Conservation (phyloP, 1,284 basidiomycete species). For the Puccinia coronata region DNA sequence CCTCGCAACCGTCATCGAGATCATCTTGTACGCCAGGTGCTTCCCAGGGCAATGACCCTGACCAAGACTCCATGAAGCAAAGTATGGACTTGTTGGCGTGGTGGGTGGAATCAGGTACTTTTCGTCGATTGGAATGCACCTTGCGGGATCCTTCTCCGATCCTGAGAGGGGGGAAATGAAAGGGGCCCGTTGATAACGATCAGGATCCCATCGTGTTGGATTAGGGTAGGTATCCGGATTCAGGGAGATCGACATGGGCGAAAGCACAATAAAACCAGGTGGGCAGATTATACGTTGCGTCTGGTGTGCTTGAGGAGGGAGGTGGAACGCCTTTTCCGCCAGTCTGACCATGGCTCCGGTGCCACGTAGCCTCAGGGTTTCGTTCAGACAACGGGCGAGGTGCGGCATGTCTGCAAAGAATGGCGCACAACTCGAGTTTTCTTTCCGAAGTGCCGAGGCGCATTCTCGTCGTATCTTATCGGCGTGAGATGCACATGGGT, state of each 20-base stretch:
- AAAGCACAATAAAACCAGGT: slow-evolving; percentile 42
- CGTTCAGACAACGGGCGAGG: slow-evolving; percentile 39
- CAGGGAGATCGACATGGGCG: slow-evolving; percentile 38
- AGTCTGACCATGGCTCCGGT: slow-evolving; percentile 44
- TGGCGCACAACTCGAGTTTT: neutral
- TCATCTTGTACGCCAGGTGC: slow-evolving; percentile 47
- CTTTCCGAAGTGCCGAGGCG: slow-evolving; percentile 1
- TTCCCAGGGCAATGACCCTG: slow-evolving; percentile 47
- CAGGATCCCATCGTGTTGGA: slow-evolving; percentile 43
- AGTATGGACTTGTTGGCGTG: slow-evolving; percentile 26
- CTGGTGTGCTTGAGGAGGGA: neutral
- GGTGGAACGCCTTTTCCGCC: slow-evolving; percentile 35
- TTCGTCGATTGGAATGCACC: slow-evolving; percentile 26
- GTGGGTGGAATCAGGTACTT: slow-evolving; percentile 17
- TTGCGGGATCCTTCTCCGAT: neutral
- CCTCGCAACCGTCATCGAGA: slow-evolving; percentile 35
- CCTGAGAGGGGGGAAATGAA: slow-evolving; percentile 2
- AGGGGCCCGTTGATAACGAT: slow-evolving; percentile 25
- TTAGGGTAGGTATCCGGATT: slow-evolving; percentile 26
- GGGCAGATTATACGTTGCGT: slow-evolving; percentile 27
- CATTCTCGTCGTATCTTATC: slow-evolving; percentile 22
- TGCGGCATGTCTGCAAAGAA: slow-evolving; percentile 26
- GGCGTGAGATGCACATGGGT: neutral
- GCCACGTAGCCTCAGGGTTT: slow-evolving; percentile 45
- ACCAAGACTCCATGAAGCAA: slow-evolving; percentile 43